Percentiles rank a stretch among this genome's conserved stretches.
Conservation (phyloP, 164 flowering plant genomes). For the Piper longum region DNA sequence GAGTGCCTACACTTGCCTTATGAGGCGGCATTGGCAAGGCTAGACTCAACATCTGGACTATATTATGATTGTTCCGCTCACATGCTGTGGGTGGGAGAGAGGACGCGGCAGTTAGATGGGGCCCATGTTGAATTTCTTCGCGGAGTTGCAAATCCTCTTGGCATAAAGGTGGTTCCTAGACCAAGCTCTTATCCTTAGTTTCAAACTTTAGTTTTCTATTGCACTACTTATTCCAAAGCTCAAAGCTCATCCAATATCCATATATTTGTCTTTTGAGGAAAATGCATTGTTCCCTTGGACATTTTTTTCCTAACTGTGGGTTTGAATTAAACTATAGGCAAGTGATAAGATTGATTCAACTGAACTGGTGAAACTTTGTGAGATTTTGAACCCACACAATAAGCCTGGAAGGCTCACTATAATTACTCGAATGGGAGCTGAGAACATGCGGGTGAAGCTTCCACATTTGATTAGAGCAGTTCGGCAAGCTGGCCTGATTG, state of each 20-base stretch:
- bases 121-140: constrained; percentile 40
- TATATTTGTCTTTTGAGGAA: background rate
- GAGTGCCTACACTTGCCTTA: constrained; percentile 40
- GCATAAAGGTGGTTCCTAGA: constrained; percentile 19
- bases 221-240: no score
- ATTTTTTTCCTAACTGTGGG: background rate
- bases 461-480: constrained; percentile 40
- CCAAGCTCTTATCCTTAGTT: no score
- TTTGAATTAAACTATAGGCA: constrained; percentile 15
- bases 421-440: constrained; percentile 44
- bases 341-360: constrained; percentile 45
- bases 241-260: background rate
- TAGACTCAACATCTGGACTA: constrained; percentile 34
- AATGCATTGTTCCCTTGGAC: background rate
- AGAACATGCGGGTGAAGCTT: constrained; percentile 42
- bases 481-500: constrained; percentile 39
- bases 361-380: constrained; percentile 38
- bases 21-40: constrained; percentile 35
- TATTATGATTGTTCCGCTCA: constrained; percentile 41
- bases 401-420: constrained; percentile 42
- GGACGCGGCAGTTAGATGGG: constrained; percentile 43
- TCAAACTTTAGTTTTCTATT: no score
- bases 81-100: constrained; percentile 47
- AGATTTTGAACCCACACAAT: constrained; percentile 37
- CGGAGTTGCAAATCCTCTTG: constrained; percentile 40